A percentile compares a stretch with the other conserved stretches of the same genome.
Conservation (phyloP, 495 filamentous ascomycete genomes). For the Podospora pseudopauciseta region DNA sequence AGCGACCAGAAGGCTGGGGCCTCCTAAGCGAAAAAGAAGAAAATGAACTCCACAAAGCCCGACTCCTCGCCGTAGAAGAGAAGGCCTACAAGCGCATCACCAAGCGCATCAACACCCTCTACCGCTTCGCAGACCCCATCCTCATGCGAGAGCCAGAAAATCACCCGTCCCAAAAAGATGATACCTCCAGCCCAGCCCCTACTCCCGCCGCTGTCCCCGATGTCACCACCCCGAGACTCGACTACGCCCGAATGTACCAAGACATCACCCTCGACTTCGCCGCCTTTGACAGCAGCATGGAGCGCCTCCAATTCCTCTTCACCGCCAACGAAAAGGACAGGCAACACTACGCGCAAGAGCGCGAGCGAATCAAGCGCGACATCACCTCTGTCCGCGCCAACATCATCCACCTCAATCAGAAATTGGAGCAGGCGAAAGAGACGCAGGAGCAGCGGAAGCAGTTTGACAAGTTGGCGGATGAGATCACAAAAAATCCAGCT, state of each 20-base stretch:
- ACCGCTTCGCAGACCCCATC: conserved; percentile 58
- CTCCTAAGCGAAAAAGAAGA: conserved; percentile 52
- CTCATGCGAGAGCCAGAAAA: conserved; percentile 64
- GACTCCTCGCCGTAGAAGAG: conserved; percentile 87
- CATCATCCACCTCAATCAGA: conserved; percentile 63
- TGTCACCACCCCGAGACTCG: conserved; percentile 30
- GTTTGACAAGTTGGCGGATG: conserved; percentile 82
- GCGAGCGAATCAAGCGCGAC: conserved; percentile 66
- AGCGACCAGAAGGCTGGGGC: conserved; percentile 25
- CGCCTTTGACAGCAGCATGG: conserved; percentile 80
- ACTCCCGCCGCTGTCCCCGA: conserved; percentile 24
- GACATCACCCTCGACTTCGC: conserved; percentile 88
- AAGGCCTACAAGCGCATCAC: conserved; percentile 88
- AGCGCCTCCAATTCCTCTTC: conserved; percentile 81
- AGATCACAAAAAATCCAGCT: conserved; percentile 77
- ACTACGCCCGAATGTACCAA: conserved; percentile 62
- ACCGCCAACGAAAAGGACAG: conserved; percentile 82
- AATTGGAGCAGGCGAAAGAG: conserved; percentile 72
- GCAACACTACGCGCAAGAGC: conserved; percentile 77
- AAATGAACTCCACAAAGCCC: conserved; percentile 86
- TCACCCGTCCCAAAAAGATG: conserved; percentile 21
- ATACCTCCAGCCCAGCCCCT: conserved; percentile 21
- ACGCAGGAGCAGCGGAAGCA: conserved; percentile 73
- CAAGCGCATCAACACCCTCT: conserved; percentile 67
- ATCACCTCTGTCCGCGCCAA: conserved; percentile 75